Evolutionary conservation across 768 basidiomycete species (phyloP).

Genomic region (Polyporus arcularius): DNA sequence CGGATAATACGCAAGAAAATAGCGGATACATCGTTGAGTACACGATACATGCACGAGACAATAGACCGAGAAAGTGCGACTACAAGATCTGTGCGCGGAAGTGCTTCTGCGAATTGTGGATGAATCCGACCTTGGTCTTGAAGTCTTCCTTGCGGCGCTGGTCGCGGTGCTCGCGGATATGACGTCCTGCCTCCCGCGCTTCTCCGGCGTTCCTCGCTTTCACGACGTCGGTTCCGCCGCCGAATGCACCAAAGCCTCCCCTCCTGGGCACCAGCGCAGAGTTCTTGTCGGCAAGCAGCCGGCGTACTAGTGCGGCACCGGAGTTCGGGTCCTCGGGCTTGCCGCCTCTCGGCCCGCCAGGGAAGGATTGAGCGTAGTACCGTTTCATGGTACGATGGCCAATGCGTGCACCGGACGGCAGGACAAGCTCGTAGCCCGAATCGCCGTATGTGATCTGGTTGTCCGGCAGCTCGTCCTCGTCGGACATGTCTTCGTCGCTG

Average conservation of each 20-base stretch:
- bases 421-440: constrained; percentile 81
- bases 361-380: constrained; percentile 86
- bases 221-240: constrained; percentile 77
- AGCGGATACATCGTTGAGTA: background rate
- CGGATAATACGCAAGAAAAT: constrained; percentile 3
- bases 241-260: constrained; percentile 88
- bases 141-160: constrained; percentile 77
- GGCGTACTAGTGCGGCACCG: constrained; percentile 74
- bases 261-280: constrained; percentile 80
- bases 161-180: constrained; percentile 83
- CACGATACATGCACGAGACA: constrained; percentile 1
- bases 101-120: constrained; percentile 87
- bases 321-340: constrained; percentile 66
- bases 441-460: constrained; percentile 76
- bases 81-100: constrained; percentile 56
- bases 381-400: constrained; percentile 86
- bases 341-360: constrained; percentile 39
- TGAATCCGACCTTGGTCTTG: constrained; percentile 79
- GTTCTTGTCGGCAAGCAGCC: constrained; percentile 79
- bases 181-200: constrained; percentile 87
- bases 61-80: background rate
- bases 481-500: constrained; percentile 37
- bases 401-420: constrained; percentile 90
- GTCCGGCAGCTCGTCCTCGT: constrained; percentile 37
- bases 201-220: constrained; percentile 95